Conservation (phyloP, 306 rosid genomes). For the Vigna trinervia region DNA sequence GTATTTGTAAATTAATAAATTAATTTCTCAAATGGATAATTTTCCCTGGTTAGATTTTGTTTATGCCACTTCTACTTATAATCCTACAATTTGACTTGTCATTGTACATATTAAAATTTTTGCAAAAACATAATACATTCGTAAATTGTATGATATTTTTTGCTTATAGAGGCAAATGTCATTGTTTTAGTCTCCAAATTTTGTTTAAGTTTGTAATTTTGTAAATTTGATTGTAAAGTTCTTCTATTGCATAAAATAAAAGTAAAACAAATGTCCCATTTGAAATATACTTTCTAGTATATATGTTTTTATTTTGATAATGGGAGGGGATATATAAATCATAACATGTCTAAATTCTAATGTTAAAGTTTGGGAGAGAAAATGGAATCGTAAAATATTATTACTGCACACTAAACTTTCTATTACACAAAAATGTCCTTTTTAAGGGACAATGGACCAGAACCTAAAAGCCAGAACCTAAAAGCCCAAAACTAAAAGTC, state of each 20-base stretch:
- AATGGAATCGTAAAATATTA: too few species aligned
- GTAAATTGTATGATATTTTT: conserved; percentile 20
- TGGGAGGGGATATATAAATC: too few species aligned
- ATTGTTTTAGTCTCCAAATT: conserved; percentile 5
- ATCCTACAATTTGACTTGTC: conserved; percentile 24
- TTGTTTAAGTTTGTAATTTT: not conserved
- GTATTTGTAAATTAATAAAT: conserved; percentile 20
- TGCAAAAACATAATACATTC: conserved; percentile 9
- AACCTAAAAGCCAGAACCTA: too few species aligned
- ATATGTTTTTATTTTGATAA: not conserved
- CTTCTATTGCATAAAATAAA: not conserved
- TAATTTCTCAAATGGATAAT: not conserved
- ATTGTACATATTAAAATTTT: not conserved
- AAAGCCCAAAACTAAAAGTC: too few species aligned
- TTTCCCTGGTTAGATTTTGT: conserved; percentile 58
- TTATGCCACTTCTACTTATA: conserved; percentile 53
- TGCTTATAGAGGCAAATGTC: not conserved
- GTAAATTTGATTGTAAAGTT: not conserved
- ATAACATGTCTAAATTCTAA: too few species aligned
- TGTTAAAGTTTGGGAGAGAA: too few species aligned
- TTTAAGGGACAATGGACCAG: too few species aligned
- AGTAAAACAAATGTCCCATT: not conserved
- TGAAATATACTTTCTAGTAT: not conserved
- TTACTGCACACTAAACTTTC: too few species aligned
- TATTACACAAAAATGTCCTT: too few species aligned